Conservation (phyloP, 495 filamentous ascomycete species). For the Penicillium roqueforti region DNA sequence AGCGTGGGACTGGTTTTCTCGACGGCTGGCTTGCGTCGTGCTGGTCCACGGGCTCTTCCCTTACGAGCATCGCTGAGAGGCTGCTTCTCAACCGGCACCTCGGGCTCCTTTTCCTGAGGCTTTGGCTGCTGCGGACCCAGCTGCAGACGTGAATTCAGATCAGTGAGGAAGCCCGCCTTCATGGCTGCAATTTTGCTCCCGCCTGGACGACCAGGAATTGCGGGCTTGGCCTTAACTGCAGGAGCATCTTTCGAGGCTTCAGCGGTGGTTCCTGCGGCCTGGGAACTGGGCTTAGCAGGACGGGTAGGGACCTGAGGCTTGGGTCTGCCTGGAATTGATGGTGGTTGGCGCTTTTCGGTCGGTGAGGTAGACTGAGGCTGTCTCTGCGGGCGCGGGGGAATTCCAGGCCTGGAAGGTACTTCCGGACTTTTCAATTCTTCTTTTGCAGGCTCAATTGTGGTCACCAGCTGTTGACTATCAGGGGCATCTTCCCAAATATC, state of each 20-base stretch:
- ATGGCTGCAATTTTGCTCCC: conserved; percentile 85
- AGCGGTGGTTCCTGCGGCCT: conserved; percentile 35
- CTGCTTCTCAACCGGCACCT: conserved; percentile 62
- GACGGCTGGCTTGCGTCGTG: conserved; percentile 65
- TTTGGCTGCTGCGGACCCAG: conserved; percentile 75
- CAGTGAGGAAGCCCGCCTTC: conserved; percentile 83
- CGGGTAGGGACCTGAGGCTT: conserved; percentile 78
- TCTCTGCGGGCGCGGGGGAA: conserved; percentile 43
- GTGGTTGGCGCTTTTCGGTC: conserved; percentile 48
- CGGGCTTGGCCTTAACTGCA: conserved; percentile 60
- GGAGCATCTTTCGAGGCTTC: conserved; percentile 28
- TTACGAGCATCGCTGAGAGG: conserved; percentile 85
- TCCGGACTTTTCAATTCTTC: conserved; percentile 44
- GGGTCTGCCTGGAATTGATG: conserved; percentile 61
- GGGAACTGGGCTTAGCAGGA: conserved; percentile 53
- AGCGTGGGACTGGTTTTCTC: conserved; percentile 27
- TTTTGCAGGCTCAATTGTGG: conserved; percentile 65
- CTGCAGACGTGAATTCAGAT: conserved; percentile 80
- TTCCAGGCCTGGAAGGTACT: conserved; percentile 36
- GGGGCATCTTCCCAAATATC: conserved; percentile 98
- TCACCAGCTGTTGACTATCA: conserved; percentile 73
- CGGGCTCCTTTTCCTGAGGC: conserved; percentile 59
- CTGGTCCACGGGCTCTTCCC: conserved; percentile 81
- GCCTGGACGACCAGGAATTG: conserved; percentile 72
- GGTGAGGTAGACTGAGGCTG: conserved; percentile 40